Evolutionary conservation across 1,284 basidiomycete species (phyloP), one percentile per base, ranked within the genome.

Genomic region (Inonotus obliquus): DNA sequence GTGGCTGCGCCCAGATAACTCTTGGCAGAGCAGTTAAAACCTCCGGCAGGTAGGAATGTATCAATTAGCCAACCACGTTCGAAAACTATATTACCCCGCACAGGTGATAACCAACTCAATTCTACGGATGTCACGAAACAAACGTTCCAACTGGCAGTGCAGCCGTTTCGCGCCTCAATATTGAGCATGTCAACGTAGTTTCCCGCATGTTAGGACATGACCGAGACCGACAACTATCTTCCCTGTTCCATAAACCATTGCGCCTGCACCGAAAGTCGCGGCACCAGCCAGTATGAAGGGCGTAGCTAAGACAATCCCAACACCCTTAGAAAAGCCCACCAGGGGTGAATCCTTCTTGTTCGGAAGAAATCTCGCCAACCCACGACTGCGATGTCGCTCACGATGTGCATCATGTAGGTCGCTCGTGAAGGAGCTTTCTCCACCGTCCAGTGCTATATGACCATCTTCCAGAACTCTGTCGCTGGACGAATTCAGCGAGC

Each of bases 311-410:
- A 60, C 11, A 13, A 60, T 54, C 32, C 13, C 49, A 13, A 53
- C 14, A 10, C 59, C 59, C 52, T 54, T 60, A 1, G 59, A n/a
- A 19, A 60, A 19, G 17, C 59, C 59, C 25, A 35, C 38, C 59
- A 60, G 27, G 3, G 41, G 27, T n/a, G 59, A 38, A 19, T 60
- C 59, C 57, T 49, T 52, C 27, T 59, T 35, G 2, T 21, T 29
- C 11, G 29, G 47, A 35, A 52, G 27, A 21, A 48, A n/a, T 27
- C 49, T 49, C 23, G 29, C 21, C 19, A 11, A 4, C 2, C 48
- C 14, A 32, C n/a, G 44, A 11, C 44, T 7, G 41, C 17, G 21
- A 27, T 44, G 21, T 23, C 32, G 19, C 14, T 9, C 44, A 19
- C 44, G 44, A n/a, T n/a, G n/a, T n/a, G 44, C 44, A 19, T 19